Evolutionary conservation across 1,139 yeast species (phyloP), one percentile per base, ranked within the genome.

Genomic region (Blastobotrys illinoisensis): DNA sequence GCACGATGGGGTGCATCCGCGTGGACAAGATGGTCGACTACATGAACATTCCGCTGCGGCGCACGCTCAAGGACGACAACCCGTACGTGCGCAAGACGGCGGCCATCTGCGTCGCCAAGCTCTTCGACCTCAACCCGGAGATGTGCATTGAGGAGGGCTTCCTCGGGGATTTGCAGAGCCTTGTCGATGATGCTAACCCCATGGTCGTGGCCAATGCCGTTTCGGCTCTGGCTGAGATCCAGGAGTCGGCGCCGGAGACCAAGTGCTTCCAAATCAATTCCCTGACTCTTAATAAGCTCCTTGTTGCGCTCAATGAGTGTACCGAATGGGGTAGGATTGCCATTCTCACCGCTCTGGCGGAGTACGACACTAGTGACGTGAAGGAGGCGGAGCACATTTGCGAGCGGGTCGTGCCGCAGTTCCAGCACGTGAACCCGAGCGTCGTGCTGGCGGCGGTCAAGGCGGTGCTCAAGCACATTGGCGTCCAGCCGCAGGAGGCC

Each of bases 311-410:
- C 61, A 91, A 91, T 70, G 99, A 95, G 72, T 93, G 98, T 72
- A 91, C 98, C 1, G 99, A 95, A 73, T 95, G 99, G 99, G 99
- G 99, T 5, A 81, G 99, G 66, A 87, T 93, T 61, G 84, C 97
- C 1, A 88, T 95, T 49, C 77, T 95, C 60, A 81, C 88, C 1
- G 90, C 97, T 1, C 74, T 95, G 61, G 78, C 89, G 9, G 91
- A 86, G 50, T 93, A 86, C 68, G 53, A 58, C 9, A 71, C 80
- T 2, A 78, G 77, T 50, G 80, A 78, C 53, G 68, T 74, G 1
- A 78, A 79, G 23, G 96, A 91, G 66, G 90, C 96, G 1, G 83
- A 80, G 60, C 93, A 88, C 67, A 89, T 95, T 54, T 81, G 95
- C 60, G 98, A 91, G 67, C 79, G 97, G 60, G 91, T 90, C 7